These are phyloP conservation scores for Pichia sp. DNA, from an alignment of 1,139 yeast species.

Conservation along the genomic window DNA sequence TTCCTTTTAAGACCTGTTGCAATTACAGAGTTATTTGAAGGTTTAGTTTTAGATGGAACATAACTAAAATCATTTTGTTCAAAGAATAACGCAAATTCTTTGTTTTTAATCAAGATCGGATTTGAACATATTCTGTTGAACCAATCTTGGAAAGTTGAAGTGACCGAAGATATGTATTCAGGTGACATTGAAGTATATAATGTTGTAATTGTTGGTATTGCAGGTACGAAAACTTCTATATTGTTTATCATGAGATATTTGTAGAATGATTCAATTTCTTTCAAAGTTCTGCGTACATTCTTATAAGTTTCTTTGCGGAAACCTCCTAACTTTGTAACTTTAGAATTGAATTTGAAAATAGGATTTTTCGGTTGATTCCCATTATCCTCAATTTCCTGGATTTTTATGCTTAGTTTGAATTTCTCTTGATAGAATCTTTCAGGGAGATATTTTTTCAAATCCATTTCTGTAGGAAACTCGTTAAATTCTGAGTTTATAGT, in stretches of 20 bases:
- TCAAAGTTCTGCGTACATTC: slow-evolving; percentile 73
- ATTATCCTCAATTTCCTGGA: slow-evolving; percentile 41
- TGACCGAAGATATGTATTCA: slow-evolving; percentile 61
- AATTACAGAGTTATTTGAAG: slow-evolving; percentile 36
- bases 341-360: slow-evolving; percentile 40
- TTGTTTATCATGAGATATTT: slow-evolving; percentile 72
- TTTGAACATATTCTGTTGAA: slow-evolving; percentile 64
- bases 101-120: slow-evolving; percentile 76
- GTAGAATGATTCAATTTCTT: slow-evolving; percentile 70
- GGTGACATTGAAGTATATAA: slow-evolving; percentile 79
- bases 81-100: slow-evolving; percentile 79
- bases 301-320: slow-evolving; percentile 66
- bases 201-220: slow-evolving; percentile 67
- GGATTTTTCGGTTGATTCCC: slow-evolving; percentile 41
- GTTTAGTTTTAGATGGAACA: slow-evolving; percentile 50
- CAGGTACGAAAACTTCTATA: slow-evolving; percentile 90
- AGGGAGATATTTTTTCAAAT: slow-evolving; percentile 41
- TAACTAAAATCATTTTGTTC: slow-evolving; percentile 72
- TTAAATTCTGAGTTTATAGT: slow-evolving; percentile 17
- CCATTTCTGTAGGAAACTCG: slow-evolving; percentile 32
- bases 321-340: slow-evolving; percentile 46
- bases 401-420: slow-evolving; percentile 31
- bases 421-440: slow-evolving; percentile 35
- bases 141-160: slow-evolving; percentile 73
- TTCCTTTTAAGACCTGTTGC: slow-evolving; percentile 82